Percentiles rank a stretch among this genome's conserved stretches.
These are phyloP conservation scores for Populus deltoides DNA, from an alignment of 345 rosid genomes.

Conservation along the genomic window DNA sequence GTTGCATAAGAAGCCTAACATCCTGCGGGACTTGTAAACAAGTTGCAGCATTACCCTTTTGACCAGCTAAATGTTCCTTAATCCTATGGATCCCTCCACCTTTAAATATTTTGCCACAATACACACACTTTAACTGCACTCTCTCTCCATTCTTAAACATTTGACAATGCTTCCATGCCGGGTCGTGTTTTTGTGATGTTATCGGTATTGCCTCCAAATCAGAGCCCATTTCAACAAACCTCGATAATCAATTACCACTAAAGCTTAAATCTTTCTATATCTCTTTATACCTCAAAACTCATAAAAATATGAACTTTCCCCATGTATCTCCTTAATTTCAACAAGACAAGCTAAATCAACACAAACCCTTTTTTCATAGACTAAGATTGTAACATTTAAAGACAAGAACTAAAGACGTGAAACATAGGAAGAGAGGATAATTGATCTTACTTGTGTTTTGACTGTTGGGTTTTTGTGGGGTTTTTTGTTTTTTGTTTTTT, in stretches of 20 bases:
- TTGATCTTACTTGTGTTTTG: conserved; percentile 13
- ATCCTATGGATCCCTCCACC: conserved; percentile 97
- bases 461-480: not conserved
- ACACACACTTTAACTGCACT: conserved; percentile 71
- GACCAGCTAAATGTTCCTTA: conserved; percentile 91
- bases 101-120: conserved; percentile 74
- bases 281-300: not conserved
- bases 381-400: not conserved
- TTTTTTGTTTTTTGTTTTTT: too few relatives aligned
- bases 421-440: not conserved
- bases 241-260: not conserved
- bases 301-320: not conserved
- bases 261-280: not conserved
- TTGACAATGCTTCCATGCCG: conserved; percentile 94
- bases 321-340: not conserved
- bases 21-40: conserved; percentile 66
- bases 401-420: not conserved
- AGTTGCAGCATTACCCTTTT: conserved; percentile 78
- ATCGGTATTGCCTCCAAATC: conserved; percentile 59
- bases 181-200: conserved; percentile 78
- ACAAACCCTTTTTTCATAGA: not conserved
- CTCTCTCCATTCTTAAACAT: conserved; percentile 69
- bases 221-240: conserved; percentile 36
- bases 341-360: not conserved
- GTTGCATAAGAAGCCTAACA: conserved; percentile 56